Conservation (phyloP, 306 rosid genomes). For the Mimosa pudica region DNA sequence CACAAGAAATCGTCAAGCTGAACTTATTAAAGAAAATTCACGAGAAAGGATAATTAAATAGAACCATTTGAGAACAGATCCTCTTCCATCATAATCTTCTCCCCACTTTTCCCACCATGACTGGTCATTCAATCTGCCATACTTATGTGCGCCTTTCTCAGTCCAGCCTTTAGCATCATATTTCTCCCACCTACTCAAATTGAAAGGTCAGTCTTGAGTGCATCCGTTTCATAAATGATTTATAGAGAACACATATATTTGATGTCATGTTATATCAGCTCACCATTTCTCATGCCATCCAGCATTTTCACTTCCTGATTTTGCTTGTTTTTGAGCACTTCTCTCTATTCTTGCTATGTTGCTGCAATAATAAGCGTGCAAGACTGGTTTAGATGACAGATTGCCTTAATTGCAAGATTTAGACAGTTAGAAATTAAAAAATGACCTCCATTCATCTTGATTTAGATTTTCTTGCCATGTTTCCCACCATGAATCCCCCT, state of each 20-base stretch:
- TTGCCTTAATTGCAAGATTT: conserved; percentile 17
- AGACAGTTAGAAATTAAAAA: conserved; percentile 18
- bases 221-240: conserved; percentile 15
- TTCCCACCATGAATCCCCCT: conserved; percentile 99
- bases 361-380: conserved; percentile 51
- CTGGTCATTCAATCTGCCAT: conserved; percentile 93
- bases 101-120: conserved; percentile 99
- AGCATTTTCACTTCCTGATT: conserved; percentile 95
- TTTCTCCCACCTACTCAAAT: conserved; percentile 91
- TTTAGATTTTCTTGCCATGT: conserved; percentile 98
- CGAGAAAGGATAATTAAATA: conserved; percentile 29
- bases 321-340: conserved; percentile 98
- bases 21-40: conserved; percentile 14
- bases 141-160: conserved; percentile 96
- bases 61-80: conserved; percentile 97
- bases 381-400: conserved; percentile 24
- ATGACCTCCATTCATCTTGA: conserved; percentile 99
- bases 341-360: conserved; percentile 95
- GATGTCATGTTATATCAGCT: conserved; percentile 33
- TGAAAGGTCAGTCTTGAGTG: conserved; percentile 27
- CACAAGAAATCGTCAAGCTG: not conserved
- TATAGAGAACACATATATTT: conserved; percentile 13
- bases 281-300: conserved; percentile 99
- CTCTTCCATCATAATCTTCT: conserved; percentile 95
- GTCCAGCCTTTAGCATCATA: conserved; percentile 99